Conservation (phyloP, 495 filamentous ascomycete species). For the Hyphodiscus hymeniophilus region DNA sequence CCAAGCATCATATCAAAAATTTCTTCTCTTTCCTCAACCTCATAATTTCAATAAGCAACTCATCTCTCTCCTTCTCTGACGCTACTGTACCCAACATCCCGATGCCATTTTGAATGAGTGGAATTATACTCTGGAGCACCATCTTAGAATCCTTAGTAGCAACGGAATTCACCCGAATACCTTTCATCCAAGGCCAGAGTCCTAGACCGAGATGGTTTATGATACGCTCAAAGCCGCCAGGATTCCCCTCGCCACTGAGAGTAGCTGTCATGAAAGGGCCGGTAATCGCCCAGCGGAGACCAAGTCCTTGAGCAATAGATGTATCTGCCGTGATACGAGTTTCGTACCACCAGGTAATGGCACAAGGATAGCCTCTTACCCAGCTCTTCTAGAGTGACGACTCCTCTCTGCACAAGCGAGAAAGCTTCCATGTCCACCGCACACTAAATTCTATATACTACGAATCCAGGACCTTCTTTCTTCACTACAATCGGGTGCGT, state of each 20-base stretch:
- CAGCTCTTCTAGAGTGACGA: constrained; percentile 37
- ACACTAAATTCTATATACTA: constrained; percentile 43
- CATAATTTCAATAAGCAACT: constrained; percentile 6
- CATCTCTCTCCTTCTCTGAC: constrained; percentile 9
- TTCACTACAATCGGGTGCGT: constrained; percentile 43
- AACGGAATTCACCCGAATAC: constrained; percentile 9
- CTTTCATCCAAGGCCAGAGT: constrained; percentile 13
- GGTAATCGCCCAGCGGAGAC: background rate
- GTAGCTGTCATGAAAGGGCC: constrained; percentile 1
- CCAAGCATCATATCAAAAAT: background rate
- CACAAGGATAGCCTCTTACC: constrained; percentile 6
- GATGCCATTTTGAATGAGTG: background rate
- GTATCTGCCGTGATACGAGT: background rate
- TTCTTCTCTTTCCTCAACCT: constrained; percentile 1
- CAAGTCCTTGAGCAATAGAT: background rate
- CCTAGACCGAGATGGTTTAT: constrained; percentile 12
- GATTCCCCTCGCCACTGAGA: constrained; percentile 15
- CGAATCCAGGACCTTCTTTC: constrained; percentile 44
- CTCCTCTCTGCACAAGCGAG: constrained; percentile 39
- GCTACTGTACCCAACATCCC: constrained; percentile 3
- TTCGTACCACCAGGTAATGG: background rate
- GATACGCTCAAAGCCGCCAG: constrained; percentile 14
- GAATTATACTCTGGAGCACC: background rate
- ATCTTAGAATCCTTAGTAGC: constrained; percentile 5
- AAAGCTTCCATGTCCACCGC: constrained; percentile 39